Evolutionary conservation across 441 rosid genomes (phyloP), one percentile per base, ranked within the genome.

Genomic region (Adansonia rubrostipa): DNA sequence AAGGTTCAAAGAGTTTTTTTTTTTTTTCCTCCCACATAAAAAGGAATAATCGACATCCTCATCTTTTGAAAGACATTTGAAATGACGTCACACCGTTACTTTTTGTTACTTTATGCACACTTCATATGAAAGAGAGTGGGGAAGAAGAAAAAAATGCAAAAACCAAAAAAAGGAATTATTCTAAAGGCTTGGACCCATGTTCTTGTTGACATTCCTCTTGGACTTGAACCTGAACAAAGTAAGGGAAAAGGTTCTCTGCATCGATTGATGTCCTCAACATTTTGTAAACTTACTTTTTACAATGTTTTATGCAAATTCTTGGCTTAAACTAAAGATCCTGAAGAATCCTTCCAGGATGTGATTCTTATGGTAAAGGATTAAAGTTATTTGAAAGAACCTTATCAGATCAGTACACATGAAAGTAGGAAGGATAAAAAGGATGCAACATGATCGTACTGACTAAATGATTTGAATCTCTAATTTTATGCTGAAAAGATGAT

Each of bases 381-480:
- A 36, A 44, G 54, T 73, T 61, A 68, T 24, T 61, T 36, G 68
- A 20, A 56, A 61, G 20, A 74, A 8, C 17, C 57, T 54, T 75
- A 20, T 66, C 17, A 48, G 53, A 54, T 72, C 54, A 69, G 66
- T 79, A 62, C 40, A 57, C 13, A 61, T 71, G 57, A 80, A 74
- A 82, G 78, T 67, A 36, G 61, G 20, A 78, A 64, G 56, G 53
- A 50, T 60, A 50, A 56, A 73, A 71, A 22, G 64, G 60, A 54
- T 15, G 36, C 48, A 3, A 9, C 50, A 58, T 24, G 61, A 58
- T 65, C 8, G 8, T 62, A 65, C 78, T 70, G 60, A 83, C 82
- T 0, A 61, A 63, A 40, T 61, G 65, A 73, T 78, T 69, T 48
- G 82, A 84, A 80, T 80, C 71, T 79, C 14, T 22, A 33, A 63